phyloP scores from a whole-genome alignment of 2,329 filamentous ascomycete species.

The Phialophora chinensis region DNA sequence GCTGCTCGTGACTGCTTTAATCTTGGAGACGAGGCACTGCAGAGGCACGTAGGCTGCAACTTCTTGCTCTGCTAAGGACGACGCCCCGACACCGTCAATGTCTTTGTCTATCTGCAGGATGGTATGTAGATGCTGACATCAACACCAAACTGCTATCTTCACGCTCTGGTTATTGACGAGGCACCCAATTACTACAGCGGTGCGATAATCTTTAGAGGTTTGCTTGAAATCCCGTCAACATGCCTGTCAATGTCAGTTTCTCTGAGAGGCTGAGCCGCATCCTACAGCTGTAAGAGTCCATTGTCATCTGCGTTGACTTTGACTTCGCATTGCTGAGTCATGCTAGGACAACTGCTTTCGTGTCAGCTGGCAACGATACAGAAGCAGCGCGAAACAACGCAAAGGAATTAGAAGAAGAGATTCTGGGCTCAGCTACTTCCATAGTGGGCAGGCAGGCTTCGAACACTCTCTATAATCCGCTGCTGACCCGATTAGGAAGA shows the following conservation, averaged over 20 bases:
- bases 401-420: slow-evolving; percentile 68
- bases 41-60: neutral
- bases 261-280: slow-evolving; percentile 68
- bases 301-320: slow-evolving; percentile 15
- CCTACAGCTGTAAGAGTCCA: slow-evolving; percentile 62
- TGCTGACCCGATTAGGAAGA: slow-evolving; percentile 59
- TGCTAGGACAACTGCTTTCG: slow-evolving; percentile 57
- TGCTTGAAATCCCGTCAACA: slow-evolving; percentile 3
- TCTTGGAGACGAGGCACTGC: neutral
- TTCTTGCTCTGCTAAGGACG: neutral
- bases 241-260: slow-evolving; percentile 55
- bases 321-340: slow-evolving; percentile 32
- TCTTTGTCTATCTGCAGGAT: neutral
- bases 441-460: slow-evolving; percentile 54
- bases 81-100: neutral
- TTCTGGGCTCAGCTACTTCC: slow-evolving; percentile 64
- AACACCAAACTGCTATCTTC: neutral
- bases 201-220: neutral
- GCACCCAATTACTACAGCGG: neutral
- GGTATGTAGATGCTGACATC: slow-evolving; percentile 1
- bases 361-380: slow-evolving; percentile 47
- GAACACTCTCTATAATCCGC: neutral
- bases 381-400: slow-evolving; percentile 63
- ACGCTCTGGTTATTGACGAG: neutral
- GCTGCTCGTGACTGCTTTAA: too few relatives aligned